Conservation (phyloP, 208 protist genomes). For the Blastocrithidia nonstop region DNA sequence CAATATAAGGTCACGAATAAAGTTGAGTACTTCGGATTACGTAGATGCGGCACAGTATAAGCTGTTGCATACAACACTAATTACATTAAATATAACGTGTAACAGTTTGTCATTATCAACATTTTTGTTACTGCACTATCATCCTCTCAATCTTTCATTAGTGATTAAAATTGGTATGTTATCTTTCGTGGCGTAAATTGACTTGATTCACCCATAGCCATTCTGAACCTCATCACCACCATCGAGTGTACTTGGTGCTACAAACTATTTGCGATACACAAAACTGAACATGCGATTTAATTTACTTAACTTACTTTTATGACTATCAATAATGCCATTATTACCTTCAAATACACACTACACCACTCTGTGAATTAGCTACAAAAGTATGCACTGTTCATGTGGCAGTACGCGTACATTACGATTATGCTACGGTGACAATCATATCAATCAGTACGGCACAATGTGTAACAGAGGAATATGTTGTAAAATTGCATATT, state of each 20-base stretch:
- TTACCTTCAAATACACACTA: neutral
- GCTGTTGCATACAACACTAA: too few species aligned
- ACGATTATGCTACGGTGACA: neutral
- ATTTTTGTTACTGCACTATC: too few species aligned
- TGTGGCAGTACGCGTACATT: slow-evolving; percentile 20
- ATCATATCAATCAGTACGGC: slow-evolving; percentile 2
- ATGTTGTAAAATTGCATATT: too few species aligned
- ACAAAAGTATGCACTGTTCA: slow-evolving; percentile 54
- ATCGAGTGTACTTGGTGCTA: slow-evolving; percentile 52
- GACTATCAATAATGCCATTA: neutral
- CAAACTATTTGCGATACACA: slow-evolving; percentile 32
- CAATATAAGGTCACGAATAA: too few species aligned
- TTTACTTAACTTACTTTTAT: slow-evolving; percentile 5
- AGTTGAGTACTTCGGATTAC: too few species aligned
- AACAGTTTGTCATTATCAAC: too few species aligned
- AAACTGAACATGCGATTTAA: slow-evolving; percentile 16
- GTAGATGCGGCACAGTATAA: too few species aligned
- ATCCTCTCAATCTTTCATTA: too few species aligned
- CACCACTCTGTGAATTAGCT: slow-evolving; percentile 17
- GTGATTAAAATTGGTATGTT: slow-evolving; percentile 20
- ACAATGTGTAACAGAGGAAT: slow-evolving; percentile 15
- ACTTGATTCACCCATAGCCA: slow-evolving; percentile 53
- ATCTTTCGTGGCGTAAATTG: slow-evolving; percentile 14
- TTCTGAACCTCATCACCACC: slow-evolving; percentile 48
- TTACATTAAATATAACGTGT: too few species aligned